Evolutionary conservation across 208 protist genomes (phyloP).

Genomic region (Strigomonas galati): DNA sequence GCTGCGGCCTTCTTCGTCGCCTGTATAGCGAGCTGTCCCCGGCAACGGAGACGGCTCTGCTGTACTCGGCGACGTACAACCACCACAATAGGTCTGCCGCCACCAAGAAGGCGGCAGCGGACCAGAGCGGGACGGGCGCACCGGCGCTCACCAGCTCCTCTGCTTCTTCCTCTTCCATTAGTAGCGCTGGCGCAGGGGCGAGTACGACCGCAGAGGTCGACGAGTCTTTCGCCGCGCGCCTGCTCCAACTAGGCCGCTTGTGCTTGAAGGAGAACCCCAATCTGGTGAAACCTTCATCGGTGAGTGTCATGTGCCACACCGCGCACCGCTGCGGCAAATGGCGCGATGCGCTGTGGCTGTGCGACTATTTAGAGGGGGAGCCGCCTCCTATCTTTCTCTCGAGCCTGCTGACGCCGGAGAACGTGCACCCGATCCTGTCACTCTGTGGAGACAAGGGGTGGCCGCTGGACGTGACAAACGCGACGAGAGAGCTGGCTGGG

Average conservation of each 20-base stretch:
- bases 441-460: conserved; percentile 41
- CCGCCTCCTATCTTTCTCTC: conserved; percentile 75
- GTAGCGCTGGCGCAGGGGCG: background rate
- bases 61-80: background rate
- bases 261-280: conserved; percentile 41
- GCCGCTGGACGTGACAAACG: conserved; percentile 60
- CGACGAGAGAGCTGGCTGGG: conserved; percentile 58
- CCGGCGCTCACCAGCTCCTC: background rate
- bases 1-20: conserved; percentile 70
- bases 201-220: background rate
- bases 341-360: conserved; percentile 63
- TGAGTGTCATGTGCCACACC: conserved; percentile 72
- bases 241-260: conserved; percentile 44
- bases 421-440: conserved; percentile 33
- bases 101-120: no score
- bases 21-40: conserved; percentile 48
- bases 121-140: background rate
- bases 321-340: conserved; percentile 75
- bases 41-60: background rate
- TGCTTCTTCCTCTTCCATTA: background rate
- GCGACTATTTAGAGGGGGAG: conserved; percentile 31
- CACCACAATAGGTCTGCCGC: background rate
- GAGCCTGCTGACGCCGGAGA: conserved; percentile 56
- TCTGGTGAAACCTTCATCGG: conserved; percentile 52
- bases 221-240: conserved; percentile 28